Percentiles rank a stretch among this genome's conserved stretches.
Conservation (phyloP, 2,329 filamentous ascomycete genomes). For the Aspergillus pseudonomiae region DNA sequence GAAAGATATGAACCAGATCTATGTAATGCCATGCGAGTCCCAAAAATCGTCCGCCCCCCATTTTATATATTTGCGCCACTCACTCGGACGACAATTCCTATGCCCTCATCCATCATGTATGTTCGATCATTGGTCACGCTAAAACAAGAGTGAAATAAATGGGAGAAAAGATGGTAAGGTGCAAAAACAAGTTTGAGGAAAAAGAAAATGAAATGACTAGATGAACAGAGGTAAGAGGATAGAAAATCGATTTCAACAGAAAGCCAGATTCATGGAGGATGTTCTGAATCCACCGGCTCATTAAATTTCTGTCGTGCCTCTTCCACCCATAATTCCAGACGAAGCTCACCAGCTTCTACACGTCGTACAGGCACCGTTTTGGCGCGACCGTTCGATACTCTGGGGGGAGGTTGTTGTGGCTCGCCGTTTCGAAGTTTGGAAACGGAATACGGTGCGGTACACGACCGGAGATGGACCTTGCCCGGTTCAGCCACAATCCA, state of each 20-base stretch:
- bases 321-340: constrained; percentile 72
- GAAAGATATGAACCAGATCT: constrained; percentile 41
- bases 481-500: constrained; percentile 64
- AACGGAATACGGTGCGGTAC: constrained; percentile 44
- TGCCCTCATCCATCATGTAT: constrained; percentile 44
- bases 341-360: constrained; percentile 66
- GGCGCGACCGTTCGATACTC: constrained; percentile 50
- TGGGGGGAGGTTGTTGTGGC: constrained; percentile 36
- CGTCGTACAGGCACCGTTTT: constrained; percentile 64
- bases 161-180: constrained; percentile 11
- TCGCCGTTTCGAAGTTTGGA: constrained; percentile 41
- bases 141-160: constrained; percentile 40
- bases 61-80: constrained; percentile 44
- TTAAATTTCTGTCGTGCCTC: constrained; percentile 60
- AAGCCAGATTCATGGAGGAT: constrained; percentile 34
- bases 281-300: constrained; percentile 43
- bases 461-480: constrained; percentile 42
- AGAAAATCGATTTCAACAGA: constrained; percentile 9
- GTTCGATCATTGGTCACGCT: constrained; percentile 46
- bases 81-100: constrained; percentile 38
- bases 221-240: constrained; percentile 14
- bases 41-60: constrained; percentile 41
- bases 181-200: constrained; percentile 15
- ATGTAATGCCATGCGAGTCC: constrained; percentile 45
- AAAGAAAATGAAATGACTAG: constrained; percentile 19